phyloP scores from a whole-genome alignment of 2,329 filamentous ascomycete species.

The Chrysoporthe puriensis region DNA sequence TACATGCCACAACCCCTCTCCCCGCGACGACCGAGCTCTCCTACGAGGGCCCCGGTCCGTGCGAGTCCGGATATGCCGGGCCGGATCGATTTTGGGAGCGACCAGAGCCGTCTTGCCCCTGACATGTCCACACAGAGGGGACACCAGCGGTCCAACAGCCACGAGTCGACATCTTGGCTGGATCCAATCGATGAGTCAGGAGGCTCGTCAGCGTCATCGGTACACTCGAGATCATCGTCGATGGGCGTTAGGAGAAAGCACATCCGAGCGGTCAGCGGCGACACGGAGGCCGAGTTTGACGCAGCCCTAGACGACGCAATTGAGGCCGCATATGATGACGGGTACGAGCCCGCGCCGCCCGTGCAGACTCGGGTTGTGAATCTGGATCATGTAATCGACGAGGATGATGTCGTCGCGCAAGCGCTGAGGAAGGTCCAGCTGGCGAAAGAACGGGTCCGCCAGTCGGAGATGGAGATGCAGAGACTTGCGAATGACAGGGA shows the following conservation, averaged over 20 bases:
- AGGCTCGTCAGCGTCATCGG: constrained; percentile 76
- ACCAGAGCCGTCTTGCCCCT: constrained; percentile 33
- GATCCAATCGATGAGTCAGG: constrained; percentile 92
- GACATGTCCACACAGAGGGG: constrained; percentile 33
- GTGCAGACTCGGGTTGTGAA: constrained; percentile 36
- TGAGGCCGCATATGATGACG: constrained; percentile 93
- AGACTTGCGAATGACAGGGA: constrained; percentile 64
- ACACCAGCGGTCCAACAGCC: constrained; percentile 65
- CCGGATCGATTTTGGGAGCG: constrained; percentile 42
- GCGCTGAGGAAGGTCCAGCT: constrained; percentile 71
- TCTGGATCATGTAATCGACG: constrained; percentile 33
- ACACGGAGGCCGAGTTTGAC: constrained; percentile 88
- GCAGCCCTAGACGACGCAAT: constrained; percentile 93
- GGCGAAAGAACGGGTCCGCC: constrained; percentile 74
- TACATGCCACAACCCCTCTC: constrained; percentile 76
- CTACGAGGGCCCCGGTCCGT: constrained; percentile 36
- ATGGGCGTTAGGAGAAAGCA: constrained; percentile 70
- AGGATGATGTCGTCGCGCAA: constrained; percentile 53
- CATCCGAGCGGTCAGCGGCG: constrained; percentile 68
- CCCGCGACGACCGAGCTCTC: constrained; percentile 61
- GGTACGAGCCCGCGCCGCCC: constrained; percentile 72
- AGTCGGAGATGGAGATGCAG: constrained; percentile 73
- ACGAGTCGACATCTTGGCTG: constrained; percentile 88
- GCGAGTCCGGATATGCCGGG: constrained; percentile 39
- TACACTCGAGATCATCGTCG: constrained; percentile 79